Percentiles rank a stretch among this genome's conserved stretches.
These are phyloP conservation scores for Rhamnella rubrinervis DNA, from an alignment of 331 rosid species.

Conservation along the genomic window DNA sequence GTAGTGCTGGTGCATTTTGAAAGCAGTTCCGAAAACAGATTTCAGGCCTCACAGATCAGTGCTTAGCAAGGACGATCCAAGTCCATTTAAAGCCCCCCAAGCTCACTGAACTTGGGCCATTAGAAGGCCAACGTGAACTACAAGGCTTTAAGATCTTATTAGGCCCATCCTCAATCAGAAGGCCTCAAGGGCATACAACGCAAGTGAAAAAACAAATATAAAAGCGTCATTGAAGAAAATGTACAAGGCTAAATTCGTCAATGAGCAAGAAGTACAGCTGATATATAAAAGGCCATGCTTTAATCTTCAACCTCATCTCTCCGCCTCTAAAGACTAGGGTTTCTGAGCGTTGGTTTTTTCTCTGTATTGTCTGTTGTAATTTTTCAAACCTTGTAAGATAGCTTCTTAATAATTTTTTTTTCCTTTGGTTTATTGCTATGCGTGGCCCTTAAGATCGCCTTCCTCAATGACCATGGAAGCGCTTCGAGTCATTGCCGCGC, in stretches of 20 bases:
- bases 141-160: too few relatives aligned
- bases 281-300: background rate
- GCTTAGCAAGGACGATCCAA: too few relatives aligned
- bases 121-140: too few relatives aligned
- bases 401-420: too few relatives aligned
- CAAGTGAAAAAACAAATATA: background rate
- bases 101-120: too few relatives aligned
- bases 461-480: slow-evolving; percentile 65
- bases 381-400: too few relatives aligned
- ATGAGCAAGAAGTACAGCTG: background rate
- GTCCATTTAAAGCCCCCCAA: too few relatives aligned
- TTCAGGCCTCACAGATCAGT: too few relatives aligned
- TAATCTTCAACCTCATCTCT: background rate
- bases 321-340: background rate
- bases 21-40: too few relatives aligned
- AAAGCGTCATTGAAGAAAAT: background rate
- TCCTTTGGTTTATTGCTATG: slow-evolving; percentile 3
- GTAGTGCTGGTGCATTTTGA: too few relatives aligned
- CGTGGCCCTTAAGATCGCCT: slow-evolving; percentile 94
- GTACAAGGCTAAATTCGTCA: background rate
- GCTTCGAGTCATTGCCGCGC: slow-evolving; percentile 77
- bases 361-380: too few relatives aligned
- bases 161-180: background rate
- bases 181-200: background rate
- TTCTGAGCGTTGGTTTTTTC: background rate